These are phyloP conservation scores for Eimeria brunetti DNA, from an alignment of 169 alveolate species.

Conservation along the genomic window DNA sequence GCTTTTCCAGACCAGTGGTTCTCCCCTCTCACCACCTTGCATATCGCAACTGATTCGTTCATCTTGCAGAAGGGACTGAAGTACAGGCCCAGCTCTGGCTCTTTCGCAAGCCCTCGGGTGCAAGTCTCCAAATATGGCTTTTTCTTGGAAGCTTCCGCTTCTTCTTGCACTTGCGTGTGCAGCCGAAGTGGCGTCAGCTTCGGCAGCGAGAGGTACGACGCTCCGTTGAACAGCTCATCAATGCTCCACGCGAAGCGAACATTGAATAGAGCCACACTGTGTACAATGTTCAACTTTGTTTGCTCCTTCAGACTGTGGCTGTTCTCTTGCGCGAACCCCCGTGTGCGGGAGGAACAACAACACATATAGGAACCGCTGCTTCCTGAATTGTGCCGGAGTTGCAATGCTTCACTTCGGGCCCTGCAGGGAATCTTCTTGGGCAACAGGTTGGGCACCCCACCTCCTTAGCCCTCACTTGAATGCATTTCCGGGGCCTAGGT, in stretches of 20 bases:
- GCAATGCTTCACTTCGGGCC: not conserved
- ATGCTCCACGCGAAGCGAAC: not conserved
- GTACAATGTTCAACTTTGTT: not conserved
- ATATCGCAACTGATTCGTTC: not conserved
- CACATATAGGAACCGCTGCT: constrained; percentile 35
- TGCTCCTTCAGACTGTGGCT: constrained; percentile 8
- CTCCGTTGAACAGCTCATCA: not conserved
- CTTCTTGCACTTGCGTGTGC: not conserved
- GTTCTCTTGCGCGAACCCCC: constrained; percentile 16
- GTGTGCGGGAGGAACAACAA: constrained; percentile 37
- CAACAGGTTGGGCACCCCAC: not conserved
- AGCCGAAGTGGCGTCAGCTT: constrained; percentile 9
- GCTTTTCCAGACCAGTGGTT: not conserved
- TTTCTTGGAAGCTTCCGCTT: not conserved
- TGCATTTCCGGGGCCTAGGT: not conserved
- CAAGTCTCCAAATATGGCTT: constrained; percentile 3
- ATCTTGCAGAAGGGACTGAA: not conserved
- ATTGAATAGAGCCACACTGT: not conserved
- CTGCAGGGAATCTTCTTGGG: not conserved
- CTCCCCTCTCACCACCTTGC: not conserved
- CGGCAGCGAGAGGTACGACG: constrained; percentile 4
- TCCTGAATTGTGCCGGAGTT: constrained; percentile 6
- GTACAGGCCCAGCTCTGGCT: not conserved
- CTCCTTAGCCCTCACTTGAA: not conserved
- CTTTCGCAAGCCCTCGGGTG: not conserved